Evolutionary conservation across 2,329 filamentous ascomycete species (phyloP).

Genomic region (Fusarium sp.): DNA sequence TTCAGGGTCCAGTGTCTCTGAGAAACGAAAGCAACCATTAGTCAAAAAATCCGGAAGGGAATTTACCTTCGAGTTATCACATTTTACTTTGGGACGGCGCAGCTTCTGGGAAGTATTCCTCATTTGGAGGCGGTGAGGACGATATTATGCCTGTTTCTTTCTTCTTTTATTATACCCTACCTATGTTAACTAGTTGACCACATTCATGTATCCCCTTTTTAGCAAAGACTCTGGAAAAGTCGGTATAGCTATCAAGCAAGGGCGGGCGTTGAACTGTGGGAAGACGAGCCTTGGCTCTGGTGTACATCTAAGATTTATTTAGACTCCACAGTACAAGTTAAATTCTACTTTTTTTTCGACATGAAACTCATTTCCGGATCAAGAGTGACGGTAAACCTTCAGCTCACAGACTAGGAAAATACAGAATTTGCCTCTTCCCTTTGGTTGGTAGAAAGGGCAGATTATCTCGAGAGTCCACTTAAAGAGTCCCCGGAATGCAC

Average conservation of each 20-base stretch:
- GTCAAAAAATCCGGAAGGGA: constrained; percentile 10
- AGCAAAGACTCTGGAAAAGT: constrained; percentile 33
- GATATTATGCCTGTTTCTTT: constrained; percentile 43
- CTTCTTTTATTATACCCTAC: constrained; percentile 41
- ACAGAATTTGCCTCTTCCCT: constrained; percentile 1
- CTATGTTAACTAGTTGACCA: constrained; percentile 30
- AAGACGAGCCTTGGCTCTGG: constrained; percentile 16
- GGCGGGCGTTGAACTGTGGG: constrained; percentile 28
- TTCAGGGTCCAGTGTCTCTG: constrained; percentile 67
- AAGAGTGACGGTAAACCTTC: constrained; percentile 1
- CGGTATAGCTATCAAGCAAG: constrained; percentile 11
- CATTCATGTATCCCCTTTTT: constrained; percentile 30
- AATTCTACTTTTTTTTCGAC: background rate
- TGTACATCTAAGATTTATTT: constrained; percentile 26
- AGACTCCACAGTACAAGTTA: constrained; percentile 22
- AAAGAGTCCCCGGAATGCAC: constrained; percentile 36
- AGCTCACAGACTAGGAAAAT: background rate
- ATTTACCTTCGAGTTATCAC: constrained; percentile 23
- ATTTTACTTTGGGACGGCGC: constrained; percentile 28
- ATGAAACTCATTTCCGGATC: background rate
- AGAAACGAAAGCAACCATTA: constrained; percentile 52
- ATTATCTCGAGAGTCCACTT: constrained; percentile 20
- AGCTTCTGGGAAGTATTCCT: constrained; percentile 46
- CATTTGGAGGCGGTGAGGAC: constrained; percentile 37
- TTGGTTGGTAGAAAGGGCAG: constrained; percentile 2